Base-by-base conservation (phyloP, 2,329 filamentous ascomycete species). In the Monosporascus cannonballus region DNA sequence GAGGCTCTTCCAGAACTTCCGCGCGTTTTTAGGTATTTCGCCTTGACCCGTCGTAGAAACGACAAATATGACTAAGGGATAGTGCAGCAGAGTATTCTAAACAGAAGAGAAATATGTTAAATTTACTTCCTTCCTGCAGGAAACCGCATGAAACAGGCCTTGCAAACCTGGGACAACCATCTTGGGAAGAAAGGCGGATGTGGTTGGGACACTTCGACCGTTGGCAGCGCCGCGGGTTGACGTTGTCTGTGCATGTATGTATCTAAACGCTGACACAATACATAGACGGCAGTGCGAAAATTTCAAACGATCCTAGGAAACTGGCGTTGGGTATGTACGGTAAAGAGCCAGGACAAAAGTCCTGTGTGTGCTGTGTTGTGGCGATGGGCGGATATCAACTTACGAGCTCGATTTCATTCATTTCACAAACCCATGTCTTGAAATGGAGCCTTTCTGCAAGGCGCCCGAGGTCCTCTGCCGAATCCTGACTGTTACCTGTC, bases 41-140 rank as follows among this genome's bases (percentile, higher is more conserved):
- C 94, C 94, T 71, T 99, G 93, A 5, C 94, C 94, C 0, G 94
- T 96, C 0, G 94, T 99, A 5, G 94, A 95, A 20, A 95, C 76
- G 55, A 90, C 84, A 63, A 99, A 89, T 49, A 97, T 76, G 25
- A 90, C 81, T 20, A 93, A 70, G 1, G 71, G 71, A 52, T 77
- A 73, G 51, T 73, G 72, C 9, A 79, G 62, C 24, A 86, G 69
- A 24, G 73, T 67, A 56, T 72, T 78, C 83, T 83, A 54, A 50
- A 54, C 42, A 38, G 51, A 50, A 51, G 39, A 54, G 37, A 27
- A 36, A 51, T 27, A 47, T 51, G 55, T 59, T 55, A 57, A 45
- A 46, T 46, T n/a, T 6, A 30, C 22, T 15, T 25, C 14, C 66
- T 22, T 24, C 38, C 4, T 38, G 25, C 30, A 37, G 34, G 44